These are phyloP conservation scores for Rhododendron henanense DNA, from an alignment of 148 eudicot genomes.

Conservation along the genomic window DNA sequence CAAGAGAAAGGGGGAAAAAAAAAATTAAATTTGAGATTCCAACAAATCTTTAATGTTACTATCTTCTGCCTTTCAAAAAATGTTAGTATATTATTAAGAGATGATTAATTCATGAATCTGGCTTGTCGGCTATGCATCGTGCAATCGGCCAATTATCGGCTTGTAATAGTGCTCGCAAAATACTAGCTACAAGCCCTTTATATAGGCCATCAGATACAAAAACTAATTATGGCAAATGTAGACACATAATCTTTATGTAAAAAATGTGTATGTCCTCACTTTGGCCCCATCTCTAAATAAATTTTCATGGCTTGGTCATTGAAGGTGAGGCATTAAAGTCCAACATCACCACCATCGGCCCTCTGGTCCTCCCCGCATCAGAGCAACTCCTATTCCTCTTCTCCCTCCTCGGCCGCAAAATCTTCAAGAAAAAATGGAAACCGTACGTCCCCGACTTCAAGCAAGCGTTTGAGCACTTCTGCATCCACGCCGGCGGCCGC, in stretches of 20 bases:
- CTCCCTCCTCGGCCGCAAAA: conserved; percentile 15
- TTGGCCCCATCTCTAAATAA: background rate
- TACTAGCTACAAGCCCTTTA: no score
- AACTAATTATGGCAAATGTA: no score
- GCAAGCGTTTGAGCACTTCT: conserved; percentile 26
- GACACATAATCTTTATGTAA: no score
- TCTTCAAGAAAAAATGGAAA: conserved; percentile 14
- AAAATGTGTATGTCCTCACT: background rate
- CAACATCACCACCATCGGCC: conserved; percentile 23
- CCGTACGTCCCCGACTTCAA: conserved; percentile 25
- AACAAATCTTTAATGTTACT: no score
- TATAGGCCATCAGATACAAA: background rate
- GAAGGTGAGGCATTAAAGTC: conserved; percentile 21
- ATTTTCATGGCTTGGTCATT: background rate
- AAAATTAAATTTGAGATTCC: no score
- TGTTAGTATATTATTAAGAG: no score
- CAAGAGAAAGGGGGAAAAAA: no score
- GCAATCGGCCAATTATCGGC: no score
- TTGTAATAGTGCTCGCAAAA: no score
- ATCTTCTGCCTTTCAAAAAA: no score
- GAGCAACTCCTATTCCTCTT: conserved; percentile 18
- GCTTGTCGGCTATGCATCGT: no score
- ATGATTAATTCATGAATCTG: no score
- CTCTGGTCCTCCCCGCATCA: conserved; percentile 20
- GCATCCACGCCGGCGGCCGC: conserved; percentile 22